Base-by-base conservation (phyloP, 177 flowering plant species). In the Vitis hybrid region DNA sequence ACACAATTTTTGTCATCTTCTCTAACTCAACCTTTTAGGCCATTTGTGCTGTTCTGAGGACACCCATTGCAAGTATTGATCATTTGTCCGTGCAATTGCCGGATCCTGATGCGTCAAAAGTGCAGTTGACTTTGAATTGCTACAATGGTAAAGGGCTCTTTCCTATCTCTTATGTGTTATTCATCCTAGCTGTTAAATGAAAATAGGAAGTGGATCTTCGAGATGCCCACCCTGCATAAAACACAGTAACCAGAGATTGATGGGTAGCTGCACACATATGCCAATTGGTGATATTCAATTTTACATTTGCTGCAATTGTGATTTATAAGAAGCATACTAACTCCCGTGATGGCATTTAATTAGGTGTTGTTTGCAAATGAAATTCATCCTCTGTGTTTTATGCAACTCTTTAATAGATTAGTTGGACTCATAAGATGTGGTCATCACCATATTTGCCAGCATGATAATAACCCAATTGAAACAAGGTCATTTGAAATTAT, bases 41-140 rank as follows among this genome's bases (percentile, higher is more conserved):
- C 57, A 78, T 91, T 76, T 91, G 97, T 78, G 77, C 97, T 71
- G 93, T 95, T 74, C 84, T 95, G n/a, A 89, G 99, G 86, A 93
- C 98, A 20, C 90, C 98, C 1, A 66, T 87, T 78, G 59, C 90
- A 11, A 83, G 81, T 73, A 78, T 89, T 61, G 99, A 93, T 80
- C 80, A 82, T 64, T 74, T 96, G 71, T 76, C 67, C 49, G 81
- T 89, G 69, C 74, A 73, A 13, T 79, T 91, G 74, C 79, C 89
- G 19, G 82, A 84, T 74, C 72, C 88, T 12, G 93, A 95, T 73
- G 92, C 97, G 18, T 73, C 90, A 19, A 93, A 93, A 80, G 78
- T 95, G 71, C 87, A 87, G 66, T 93, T 97, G 94, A 82, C 88
- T 31, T 80, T 96, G 79, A 80, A 87, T 49, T 90, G 98, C 76